A percentile compares a stretch with the other conserved stretches of the same genome.
Evolutionary conservation across 306 rosid genomes (phyloP).

Genomic region (Pueraria montana): DNA sequence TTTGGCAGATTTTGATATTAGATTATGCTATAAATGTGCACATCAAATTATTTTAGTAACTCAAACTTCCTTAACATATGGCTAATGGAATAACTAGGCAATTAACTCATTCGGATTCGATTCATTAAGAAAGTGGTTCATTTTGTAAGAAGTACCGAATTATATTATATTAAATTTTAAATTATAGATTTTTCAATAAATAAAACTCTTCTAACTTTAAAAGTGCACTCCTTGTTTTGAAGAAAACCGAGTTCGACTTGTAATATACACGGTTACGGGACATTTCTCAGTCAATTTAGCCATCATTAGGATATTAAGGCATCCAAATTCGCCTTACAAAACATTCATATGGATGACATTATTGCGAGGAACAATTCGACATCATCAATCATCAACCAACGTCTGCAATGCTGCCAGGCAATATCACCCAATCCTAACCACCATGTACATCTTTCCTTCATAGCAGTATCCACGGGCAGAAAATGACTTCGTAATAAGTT

Average conservation of each 20-base stretch:
- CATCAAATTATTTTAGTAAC: background rate
- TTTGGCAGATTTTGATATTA: background rate
- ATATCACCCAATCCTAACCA: constrained; percentile 8
- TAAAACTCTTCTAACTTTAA: background rate
- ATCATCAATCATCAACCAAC: background rate
- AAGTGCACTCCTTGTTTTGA: background rate
- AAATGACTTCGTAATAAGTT: constrained; percentile 1
- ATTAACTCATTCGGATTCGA: background rate
- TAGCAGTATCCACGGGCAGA: background rate
- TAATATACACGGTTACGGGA: background rate
- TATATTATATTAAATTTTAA: background rate
- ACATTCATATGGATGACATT: background rate
- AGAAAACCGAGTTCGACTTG: background rate
- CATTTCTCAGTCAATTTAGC: background rate
- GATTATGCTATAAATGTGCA: background rate
- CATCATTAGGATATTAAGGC: background rate
- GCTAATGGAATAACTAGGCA: background rate
- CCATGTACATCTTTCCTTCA: background rate
- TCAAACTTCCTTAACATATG: background rate
- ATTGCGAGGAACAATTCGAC: background rate
- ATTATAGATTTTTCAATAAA: background rate
- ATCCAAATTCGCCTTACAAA: background rate
- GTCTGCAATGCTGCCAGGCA: background rate
- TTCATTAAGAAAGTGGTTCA: background rate
- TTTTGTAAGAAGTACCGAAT: background rate